These are phyloP conservation scores for Pinus albicaulis DNA, from an alignment of 75 land plant species.

Conservation along the genomic window DNA sequence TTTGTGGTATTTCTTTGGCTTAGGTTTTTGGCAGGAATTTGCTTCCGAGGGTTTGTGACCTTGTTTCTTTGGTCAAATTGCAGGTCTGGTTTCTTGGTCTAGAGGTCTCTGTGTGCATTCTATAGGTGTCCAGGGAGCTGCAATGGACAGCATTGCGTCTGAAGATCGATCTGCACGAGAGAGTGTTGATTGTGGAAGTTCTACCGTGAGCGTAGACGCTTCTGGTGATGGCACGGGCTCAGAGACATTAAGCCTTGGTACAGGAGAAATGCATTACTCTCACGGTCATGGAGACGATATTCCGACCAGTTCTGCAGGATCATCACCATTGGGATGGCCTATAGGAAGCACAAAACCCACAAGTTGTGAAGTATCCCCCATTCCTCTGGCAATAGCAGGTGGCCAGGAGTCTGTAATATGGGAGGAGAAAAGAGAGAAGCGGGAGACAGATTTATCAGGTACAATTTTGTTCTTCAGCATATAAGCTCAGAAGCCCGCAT, in stretches of 20 bases:
- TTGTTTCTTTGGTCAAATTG: background rate
- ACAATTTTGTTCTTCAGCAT: background rate
- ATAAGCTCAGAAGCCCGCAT: background rate
- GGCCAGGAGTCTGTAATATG: constrained; percentile 21
- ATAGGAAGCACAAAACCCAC: constrained; percentile 27
- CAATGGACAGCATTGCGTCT: constrained; percentile 4
- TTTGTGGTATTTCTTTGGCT: background rate
- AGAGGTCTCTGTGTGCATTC: constrained; percentile 10
- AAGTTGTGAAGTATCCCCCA: constrained; percentile 5
- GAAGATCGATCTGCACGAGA: constrained; percentile 8
- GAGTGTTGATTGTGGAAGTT: constrained; percentile 12
- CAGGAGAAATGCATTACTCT: background rate
- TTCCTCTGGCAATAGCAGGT: constrained; percentile 13
- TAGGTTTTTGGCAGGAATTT: background rate
- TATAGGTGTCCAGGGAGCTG: background rate
- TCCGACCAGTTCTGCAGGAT: constrained; percentile 21
- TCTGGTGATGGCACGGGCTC: constrained; percentile 1
- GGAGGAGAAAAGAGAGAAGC: constrained; percentile 41
- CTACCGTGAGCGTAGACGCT: constrained; percentile 1
- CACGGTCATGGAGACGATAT: constrained; percentile 6
- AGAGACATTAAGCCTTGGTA: constrained; percentile 3
- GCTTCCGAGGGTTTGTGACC: background rate
- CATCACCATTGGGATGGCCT: constrained; percentile 49
- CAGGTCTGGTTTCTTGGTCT: constrained; percentile 4
- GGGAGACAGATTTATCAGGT: constrained; percentile 31